A percentile compares a stretch with the other conserved stretches of the same genome.
phyloP scores from a whole-genome alignment of 2,329 filamentous ascomycete species.

The Exophiala sideris region DNA sequence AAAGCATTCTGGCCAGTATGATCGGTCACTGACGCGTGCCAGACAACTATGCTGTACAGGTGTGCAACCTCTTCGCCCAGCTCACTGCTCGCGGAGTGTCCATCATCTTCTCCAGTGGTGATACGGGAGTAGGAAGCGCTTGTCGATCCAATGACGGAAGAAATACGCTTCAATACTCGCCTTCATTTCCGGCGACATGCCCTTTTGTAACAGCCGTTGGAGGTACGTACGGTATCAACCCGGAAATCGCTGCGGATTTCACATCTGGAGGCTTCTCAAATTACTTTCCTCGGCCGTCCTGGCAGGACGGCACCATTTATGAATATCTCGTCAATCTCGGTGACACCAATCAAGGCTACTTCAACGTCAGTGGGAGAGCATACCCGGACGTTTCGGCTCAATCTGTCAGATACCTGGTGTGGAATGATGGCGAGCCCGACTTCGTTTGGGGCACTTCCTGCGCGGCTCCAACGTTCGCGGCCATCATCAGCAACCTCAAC shows the following conservation, averaged over 20 bases:
- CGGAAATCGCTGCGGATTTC: slow-evolving; percentile 55
- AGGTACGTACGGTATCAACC: slow-evolving; percentile 51
- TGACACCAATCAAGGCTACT: slow-evolving; percentile 44
- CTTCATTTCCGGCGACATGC: slow-evolving; percentile 56
- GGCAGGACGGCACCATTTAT: slow-evolving; percentile 45
- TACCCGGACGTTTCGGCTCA: slow-evolving; percentile 64
- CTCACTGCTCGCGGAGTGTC: slow-evolving; percentile 65
- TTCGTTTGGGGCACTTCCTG: slow-evolving; percentile 7
- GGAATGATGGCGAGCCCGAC: slow-evolving; percentile 35
- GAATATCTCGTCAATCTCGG: slow-evolving; percentile 44
- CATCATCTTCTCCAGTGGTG: slow-evolving; percentile 63
- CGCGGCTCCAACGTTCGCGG: slow-evolving; percentile 60
- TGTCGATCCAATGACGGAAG: slow-evolving; percentile 57
- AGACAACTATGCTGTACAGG: slow-evolving; percentile 54
- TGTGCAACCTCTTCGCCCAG: slow-evolving; percentile 62
- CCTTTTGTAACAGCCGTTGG: slow-evolving; percentile 64
- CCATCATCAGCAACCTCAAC: slow-evolving; percentile 63
- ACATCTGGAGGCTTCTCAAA: slow-evolving; percentile 51
- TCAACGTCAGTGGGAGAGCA: slow-evolving; percentile 53
- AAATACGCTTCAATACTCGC: slow-evolving; percentile 50
- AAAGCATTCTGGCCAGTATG: not conserved
- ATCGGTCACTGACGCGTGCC: not conserved
- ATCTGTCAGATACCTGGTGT: slow-evolving; percentile 40
- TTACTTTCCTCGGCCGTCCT: slow-evolving; percentile 47
- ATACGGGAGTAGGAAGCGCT: slow-evolving; percentile 56